phyloP scores from a whole-genome alignment of 306 rosid genomes.

The Quercus parvula region DNA sequence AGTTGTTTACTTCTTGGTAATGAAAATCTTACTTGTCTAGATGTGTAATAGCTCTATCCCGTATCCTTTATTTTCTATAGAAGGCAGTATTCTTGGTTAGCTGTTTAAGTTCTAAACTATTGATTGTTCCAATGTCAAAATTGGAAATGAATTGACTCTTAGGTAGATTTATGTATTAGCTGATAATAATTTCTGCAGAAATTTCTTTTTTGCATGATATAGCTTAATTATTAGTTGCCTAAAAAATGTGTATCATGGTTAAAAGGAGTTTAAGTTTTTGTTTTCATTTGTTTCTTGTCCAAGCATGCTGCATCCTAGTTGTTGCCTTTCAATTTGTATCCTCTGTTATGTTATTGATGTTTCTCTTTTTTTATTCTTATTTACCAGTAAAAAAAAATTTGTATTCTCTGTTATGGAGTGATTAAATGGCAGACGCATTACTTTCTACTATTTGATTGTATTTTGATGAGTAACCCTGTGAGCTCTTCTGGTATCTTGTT shows the following conservation, averaged over 20 bases:
- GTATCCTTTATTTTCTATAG: neutral
- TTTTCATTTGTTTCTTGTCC: neutral
- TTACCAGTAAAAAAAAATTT: too few relatives aligned
- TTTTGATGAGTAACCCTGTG: too few relatives aligned
- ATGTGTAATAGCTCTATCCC: constrained; percentile 5
- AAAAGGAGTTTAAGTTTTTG: neutral
- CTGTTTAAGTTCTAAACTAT: neutral
- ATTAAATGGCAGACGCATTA: too few relatives aligned
- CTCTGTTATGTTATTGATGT: neutral
- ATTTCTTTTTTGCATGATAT: neutral
- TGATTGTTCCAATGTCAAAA: neutral
- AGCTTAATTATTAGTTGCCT: too few relatives aligned
- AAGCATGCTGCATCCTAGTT: neutral
- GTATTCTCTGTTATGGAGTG: too few relatives aligned
- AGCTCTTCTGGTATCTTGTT: too few relatives aligned
- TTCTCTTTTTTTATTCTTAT: too few relatives aligned
- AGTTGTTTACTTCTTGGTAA: constrained; percentile 66
- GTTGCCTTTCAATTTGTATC: neutral
- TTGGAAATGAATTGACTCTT: neutral
- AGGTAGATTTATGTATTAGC: neutral
- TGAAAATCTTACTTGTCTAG: constrained; percentile 2
- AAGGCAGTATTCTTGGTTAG: neutral
- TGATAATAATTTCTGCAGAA: neutral
- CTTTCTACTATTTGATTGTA: too few relatives aligned
- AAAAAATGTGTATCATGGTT: neutral